Conservation (phyloP, 306 rosid species). For the Gastrolobium bilobum region DNA sequence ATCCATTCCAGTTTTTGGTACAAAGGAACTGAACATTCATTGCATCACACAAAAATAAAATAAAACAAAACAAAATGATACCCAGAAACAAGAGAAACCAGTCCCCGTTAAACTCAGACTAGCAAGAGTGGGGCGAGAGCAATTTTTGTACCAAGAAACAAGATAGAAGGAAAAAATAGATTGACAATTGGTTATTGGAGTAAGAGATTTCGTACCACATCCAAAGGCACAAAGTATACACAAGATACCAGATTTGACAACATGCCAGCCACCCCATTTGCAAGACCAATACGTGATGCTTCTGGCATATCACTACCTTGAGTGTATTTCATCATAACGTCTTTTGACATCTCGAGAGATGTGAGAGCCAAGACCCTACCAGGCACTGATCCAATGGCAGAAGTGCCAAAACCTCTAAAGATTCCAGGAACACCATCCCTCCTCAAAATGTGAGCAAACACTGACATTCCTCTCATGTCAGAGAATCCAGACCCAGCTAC, state of each 20-base stretch:
- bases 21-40: not conserved
- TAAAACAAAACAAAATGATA: not conserved
- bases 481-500: constrained; percentile 67
- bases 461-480: constrained; percentile 61
- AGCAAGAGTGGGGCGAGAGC: too few relatives aligned
- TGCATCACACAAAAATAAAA: not conserved
- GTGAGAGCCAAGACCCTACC: constrained; percentile 83
- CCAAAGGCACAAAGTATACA: constrained; percentile 84
- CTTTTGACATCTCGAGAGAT: constrained; percentile 84
- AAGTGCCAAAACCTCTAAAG: constrained; percentile 86
- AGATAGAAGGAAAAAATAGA: not conserved
- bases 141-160: not conserved
- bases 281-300: constrained; percentile 76
- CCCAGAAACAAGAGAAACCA: too few relatives aligned
- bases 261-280: constrained; percentile 86
- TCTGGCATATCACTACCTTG: constrained; percentile 60
- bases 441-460: constrained; percentile 66
- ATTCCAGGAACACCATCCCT: constrained; percentile 78
- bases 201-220: constrained; percentile 68
- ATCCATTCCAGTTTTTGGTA: not conserved
- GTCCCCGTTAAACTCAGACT: too few relatives aligned
- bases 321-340: constrained; percentile 68
- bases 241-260: constrained; percentile 77
- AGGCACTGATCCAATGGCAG: constrained; percentile 86
- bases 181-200: not conserved